Base-by-base conservation (phyloP, 2,329 filamentous ascomycete species). In the Fusarium pilosicola region DNA sequence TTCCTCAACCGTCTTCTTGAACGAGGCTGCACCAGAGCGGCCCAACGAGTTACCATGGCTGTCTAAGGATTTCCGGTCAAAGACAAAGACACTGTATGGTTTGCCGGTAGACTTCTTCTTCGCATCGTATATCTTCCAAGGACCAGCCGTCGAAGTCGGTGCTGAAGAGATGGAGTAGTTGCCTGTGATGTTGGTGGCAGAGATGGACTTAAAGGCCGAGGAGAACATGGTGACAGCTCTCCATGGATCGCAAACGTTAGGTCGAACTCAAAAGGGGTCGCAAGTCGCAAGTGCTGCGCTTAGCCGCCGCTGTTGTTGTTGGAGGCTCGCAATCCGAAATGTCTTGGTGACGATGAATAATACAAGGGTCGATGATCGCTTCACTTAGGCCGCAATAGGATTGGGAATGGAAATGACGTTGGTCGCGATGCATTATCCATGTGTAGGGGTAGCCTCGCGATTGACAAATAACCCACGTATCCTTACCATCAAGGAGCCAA, bases 41-140 rank as follows among this genome's bases (percentile, higher is more conserved):
- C 83, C 83, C n/a, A 84, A 67, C 1, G 82, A 81, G 74, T 68
- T 80, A 57, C 80, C 80, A 65, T 84, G 81, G 15, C 90, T 85
- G 65, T 98, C 95, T 62, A 99, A 86, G 2, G 90, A 90, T 84
- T 97, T 97, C 81, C 91, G 92, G 75, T 99, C 96, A 81, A 98
- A 98, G 74, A 98, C 91, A 79, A 98, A 99, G 75, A 98, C 91
- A 22, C 95, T 98, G 62, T 92, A 96, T 13, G 92, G 83, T 81
- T 96, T 97, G 75, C 94, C 94, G 0, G 95, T 97, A 36, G 93
- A 94, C 84, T 98, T 98, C 85, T 97, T 97, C 86, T 97, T 98
- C 67, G 94, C 95, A 85, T 98, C 95, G 87, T 96, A 96, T 79
- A 99, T 96, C 85, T 95, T 97, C 96, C 96, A 99, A 66, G 95